Evolutionary conservation across 768 basidiomycete genomes (phyloP), one percentile per base, ranked within the genome.

Genomic region (Hygrocybe coccinea): DNA sequence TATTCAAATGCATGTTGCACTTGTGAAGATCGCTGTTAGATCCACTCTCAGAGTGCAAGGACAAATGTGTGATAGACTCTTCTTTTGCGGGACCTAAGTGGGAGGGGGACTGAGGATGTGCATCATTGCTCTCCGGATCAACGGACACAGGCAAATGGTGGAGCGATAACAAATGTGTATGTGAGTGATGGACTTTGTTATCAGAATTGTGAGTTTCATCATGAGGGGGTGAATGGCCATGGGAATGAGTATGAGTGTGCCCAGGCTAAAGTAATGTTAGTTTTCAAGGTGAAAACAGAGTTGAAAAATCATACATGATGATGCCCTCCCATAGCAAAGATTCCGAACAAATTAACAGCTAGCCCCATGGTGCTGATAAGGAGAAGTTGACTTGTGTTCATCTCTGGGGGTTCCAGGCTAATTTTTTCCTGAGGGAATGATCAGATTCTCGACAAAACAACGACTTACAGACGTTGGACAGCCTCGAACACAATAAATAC

Each of bases 401-500:
- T 99, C 64, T 97, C 94, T 1, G 97, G 97, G 19, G 97, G 95
- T 59, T 95, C 88, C 62, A 95, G 65, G 38, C 92, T 95, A 57
- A 9, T 53, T 6, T 10, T n/a, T 19, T 39, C 17, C 36, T 39
- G 33, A 35, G 39, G 22, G 2, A 35, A 33, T 9, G 24, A 51
- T 54, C 35, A 45, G 50, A 36, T 39, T 45, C 33, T 11, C 11
- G 19, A 35, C 45, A 51, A 17, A 9, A 12, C 35, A 43, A 46
- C 19, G 21, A 70, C 80, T 65, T 65, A 95, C 91, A 99, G 79
- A 61, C 97, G 80, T 71, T 98, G 93, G 39, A 98, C 84, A 2
- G 95, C 97, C 72, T 99, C 97, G 58, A 99, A 97, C 36, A 98
- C 87, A 67, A 99, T 99, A 69, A 98, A 99, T 58, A 98, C 85